phyloP scores from a whole-genome alignment of 192 early-diverging fungal species.

The Umbelopsis isabellina region DNA sequence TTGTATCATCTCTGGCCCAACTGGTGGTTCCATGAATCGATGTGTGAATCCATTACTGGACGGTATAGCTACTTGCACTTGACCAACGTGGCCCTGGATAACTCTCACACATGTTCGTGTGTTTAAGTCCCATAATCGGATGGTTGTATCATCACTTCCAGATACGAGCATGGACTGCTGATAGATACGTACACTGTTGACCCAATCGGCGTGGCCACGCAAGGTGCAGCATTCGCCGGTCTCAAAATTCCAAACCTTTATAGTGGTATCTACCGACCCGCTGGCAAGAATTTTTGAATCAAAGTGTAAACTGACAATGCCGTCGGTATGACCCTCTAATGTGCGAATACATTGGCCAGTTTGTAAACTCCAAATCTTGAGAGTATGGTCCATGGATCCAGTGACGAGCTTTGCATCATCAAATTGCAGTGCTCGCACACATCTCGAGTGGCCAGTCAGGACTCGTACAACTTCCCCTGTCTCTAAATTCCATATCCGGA shows the following conservation, averaged over 20 bases:
- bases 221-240: conserved; percentile 71
- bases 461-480: conserved; percentile 79
- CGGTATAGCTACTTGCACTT: conserved; percentile 61
- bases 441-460: conserved; percentile 83
- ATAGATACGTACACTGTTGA: conserved; percentile 87
- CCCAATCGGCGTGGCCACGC: conserved; percentile 87
- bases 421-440: conserved; percentile 89
- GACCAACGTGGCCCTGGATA: conserved; percentile 74
- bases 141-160: conserved; percentile 87
- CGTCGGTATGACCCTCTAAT: conserved; percentile 75
- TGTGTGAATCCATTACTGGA: conserved; percentile 37
- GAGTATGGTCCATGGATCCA: conserved; percentile 89
- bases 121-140: conserved; percentile 84
- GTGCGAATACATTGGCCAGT: conserved; percentile 87
- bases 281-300: conserved; percentile 76
- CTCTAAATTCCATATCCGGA: conserved; percentile 88
- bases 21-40: conserved; percentile 27
- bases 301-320: conserved; percentile 86
- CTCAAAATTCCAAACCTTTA: conserved; percentile 86
- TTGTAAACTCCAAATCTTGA: conserved; percentile 92
- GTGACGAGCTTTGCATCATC: conserved; percentile 94
- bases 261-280: conserved; percentile 82
- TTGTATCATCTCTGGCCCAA: neutral
- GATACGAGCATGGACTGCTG: conserved; percentile 72
- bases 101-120: conserved; percentile 69